A percentile compares a stretch with the other conserved stretches of the same genome.
phyloP scores from a whole-genome alignment of 2,329 filamentous ascomycete genomes.

The Fusarium gaditjirri region DNA sequence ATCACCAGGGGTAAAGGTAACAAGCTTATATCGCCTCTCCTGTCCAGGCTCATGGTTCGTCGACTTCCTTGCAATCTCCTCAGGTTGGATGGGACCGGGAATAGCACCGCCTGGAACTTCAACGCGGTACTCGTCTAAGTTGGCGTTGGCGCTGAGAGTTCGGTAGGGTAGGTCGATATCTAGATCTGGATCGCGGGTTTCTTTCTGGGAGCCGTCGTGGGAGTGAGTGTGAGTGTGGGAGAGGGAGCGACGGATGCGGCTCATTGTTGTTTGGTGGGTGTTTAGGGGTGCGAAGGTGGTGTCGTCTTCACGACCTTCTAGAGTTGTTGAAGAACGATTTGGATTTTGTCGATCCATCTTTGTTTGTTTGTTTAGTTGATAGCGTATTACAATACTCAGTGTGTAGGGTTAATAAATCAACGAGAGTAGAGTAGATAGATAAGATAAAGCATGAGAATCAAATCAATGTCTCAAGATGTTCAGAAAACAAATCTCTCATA shows the following conservation, averaged over 20 bases:
- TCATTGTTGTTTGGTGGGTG: constrained; percentile 29
- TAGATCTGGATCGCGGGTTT: constrained; percentile 52
- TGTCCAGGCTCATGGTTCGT: constrained; percentile 21
- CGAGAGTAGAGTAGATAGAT: background rate
- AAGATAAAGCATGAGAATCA: constrained; percentile 6
- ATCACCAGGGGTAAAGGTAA: constrained; percentile 75
- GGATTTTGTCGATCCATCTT: constrained; percentile 25
- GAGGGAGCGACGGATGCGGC: constrained; percentile 38
- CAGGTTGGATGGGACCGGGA: constrained; percentile 53
- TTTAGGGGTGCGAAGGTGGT: constrained; percentile 40
- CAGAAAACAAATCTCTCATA: background rate
- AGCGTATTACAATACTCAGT: background rate
- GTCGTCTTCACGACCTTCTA: constrained; percentile 24
- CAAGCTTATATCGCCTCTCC: constrained; percentile 60
- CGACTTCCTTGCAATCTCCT: constrained; percentile 36
- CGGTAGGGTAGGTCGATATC: constrained; percentile 72
- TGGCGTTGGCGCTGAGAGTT: constrained; percentile 68
- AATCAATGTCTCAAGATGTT: constrained; percentile 25
- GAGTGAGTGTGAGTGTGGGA: constrained; percentile 23
- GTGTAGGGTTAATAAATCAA: background rate
- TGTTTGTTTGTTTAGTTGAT: background rate
- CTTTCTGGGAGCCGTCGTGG: constrained; percentile 45
- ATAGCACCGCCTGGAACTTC: constrained; percentile 73
- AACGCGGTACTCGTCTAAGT: constrained; percentile 73
- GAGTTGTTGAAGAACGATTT: constrained; percentile 34